A percentile compares a stretch with the other conserved stretches of the same genome.
Conservation (phyloP, 2,329 filamentous ascomycete species). For the Pseudopyrenochaeta lycopersici region DNA sequence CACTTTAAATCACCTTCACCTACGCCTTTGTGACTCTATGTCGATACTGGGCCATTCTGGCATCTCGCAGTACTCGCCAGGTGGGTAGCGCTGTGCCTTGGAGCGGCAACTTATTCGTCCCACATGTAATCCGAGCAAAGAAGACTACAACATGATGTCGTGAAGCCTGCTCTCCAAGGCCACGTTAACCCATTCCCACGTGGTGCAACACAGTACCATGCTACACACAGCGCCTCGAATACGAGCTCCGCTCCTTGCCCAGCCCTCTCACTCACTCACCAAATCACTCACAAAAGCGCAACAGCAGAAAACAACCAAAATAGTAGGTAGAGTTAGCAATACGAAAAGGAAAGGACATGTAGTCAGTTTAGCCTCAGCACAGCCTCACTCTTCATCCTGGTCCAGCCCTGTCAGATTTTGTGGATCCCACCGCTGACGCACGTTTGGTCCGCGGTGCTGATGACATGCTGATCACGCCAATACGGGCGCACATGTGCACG, state of each 20-base stretch:
- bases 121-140: not conserved
- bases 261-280: too few species aligned
- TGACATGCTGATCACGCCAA: constrained; percentile 1
- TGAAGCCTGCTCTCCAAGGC: not conserved
- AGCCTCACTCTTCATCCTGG: not conserved
- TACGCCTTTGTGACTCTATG: not conserved
- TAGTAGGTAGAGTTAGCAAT: not conserved
- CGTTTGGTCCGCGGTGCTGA: too few species aligned
- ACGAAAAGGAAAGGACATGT: constrained; percentile 6
- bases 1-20: not conserved
- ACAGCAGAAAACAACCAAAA: too few species aligned
- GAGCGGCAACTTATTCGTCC: not conserved
- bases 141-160: not conserved
- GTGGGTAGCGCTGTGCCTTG: not conserved
- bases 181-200: constrained; percentile 1
- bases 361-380: constrained; percentile 10
- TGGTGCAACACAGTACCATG: not conserved
- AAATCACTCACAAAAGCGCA: too few species aligned
- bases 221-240: not conserved
- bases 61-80: too few species aligned
- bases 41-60: not conserved
- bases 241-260: too few species aligned
- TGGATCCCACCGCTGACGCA: too few species aligned
- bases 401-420: too few species aligned
- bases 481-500: too few species aligned